Evolutionary conservation across 768 basidiomycete species (phyloP).

Genomic region (Filobasidium floriforme): DNA sequence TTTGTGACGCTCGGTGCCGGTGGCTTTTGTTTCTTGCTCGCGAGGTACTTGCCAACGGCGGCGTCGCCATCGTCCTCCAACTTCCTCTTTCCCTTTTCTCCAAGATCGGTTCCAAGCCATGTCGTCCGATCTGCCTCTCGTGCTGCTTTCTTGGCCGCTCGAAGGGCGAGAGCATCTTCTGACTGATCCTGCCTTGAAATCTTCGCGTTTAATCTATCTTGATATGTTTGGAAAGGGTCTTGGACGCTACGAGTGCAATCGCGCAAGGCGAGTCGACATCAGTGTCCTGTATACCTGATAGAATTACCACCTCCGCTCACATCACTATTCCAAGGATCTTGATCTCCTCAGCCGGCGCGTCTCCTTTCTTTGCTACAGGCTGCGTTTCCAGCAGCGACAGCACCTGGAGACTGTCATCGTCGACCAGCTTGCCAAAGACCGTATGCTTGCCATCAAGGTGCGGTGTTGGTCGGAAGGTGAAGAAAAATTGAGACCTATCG

Average conservation of each 20-base stretch:
- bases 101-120: conserved; percentile 44
- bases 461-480: conserved; percentile 74
- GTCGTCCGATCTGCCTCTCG: conserved; percentile 48
- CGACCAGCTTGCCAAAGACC: conserved; percentile 94
- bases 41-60: conserved; percentile 37
- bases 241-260: conserved; percentile 46
- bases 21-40: conserved; percentile 1
- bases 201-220: conserved; percentile 55
- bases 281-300: background rate
- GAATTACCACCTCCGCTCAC: conserved; percentile 49
- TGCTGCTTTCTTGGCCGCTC: conserved; percentile 49
- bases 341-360: conserved; percentile 76
- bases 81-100: conserved; percentile 36
- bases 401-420: conserved; percentile 77
- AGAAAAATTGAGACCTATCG: conserved; percentile 78
- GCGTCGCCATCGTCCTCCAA: conserved; percentile 26
- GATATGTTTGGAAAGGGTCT: conserved; percentile 93
- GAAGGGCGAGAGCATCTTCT: conserved; percentile 51
- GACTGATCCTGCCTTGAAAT: conserved; percentile 55
- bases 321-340: conserved; percentile 78
- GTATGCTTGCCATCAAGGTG: conserved; percentile 91
- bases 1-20: background rate
- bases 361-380: conserved; percentile 72
- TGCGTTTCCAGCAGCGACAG: conserved; percentile 58
- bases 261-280: background rate